Percentiles rank a stretch among this genome's conserved stretches.
These are phyloP conservation scores for Sesbania bispinosa DNA, from an alignment of 306 rosid species.

Conservation along the genomic window DNA sequence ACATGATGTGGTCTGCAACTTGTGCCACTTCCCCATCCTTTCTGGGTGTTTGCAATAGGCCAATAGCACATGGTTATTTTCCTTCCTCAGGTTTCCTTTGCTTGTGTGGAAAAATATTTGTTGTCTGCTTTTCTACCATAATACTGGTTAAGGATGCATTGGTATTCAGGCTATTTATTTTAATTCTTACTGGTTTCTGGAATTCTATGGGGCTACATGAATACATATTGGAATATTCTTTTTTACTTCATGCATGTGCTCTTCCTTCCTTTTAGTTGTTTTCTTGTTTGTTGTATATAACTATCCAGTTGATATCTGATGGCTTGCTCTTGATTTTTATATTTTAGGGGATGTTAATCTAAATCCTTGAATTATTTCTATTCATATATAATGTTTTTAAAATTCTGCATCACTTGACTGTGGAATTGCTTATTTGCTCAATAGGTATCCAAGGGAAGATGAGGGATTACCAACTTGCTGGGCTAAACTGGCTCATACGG, in stretches of 20 bases:
- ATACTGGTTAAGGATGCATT: constrained; percentile 8
- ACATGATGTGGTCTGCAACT: too few species aligned
- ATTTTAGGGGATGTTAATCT: background rate
- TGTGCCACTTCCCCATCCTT: background rate
- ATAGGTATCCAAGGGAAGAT: too few species aligned
- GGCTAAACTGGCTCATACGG: constrained; percentile 93
- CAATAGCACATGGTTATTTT: background rate
- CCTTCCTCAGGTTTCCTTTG: background rate
- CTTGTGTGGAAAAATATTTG: background rate
- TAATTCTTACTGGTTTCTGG: too few species aligned
- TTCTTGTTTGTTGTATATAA: background rate
- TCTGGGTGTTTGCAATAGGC: background rate
- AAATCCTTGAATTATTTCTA: constrained; percentile 3
- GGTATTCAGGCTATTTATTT: background rate
- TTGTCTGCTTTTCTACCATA: background rate
- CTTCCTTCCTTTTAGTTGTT: background rate
- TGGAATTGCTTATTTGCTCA: constrained; percentile 18
- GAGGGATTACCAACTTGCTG: constrained; percentile 99
- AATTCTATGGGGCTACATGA: background rate
- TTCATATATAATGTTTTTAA: background rate
- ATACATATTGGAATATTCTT: background rate
- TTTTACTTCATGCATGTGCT: background rate
- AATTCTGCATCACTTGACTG: constrained; percentile 1
- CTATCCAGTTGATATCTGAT: background rate
- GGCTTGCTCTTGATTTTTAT: background rate